Evolutionary conservation across 805 yeast genomes (phyloP).

Genomic region (Kodamaea fukazawae): DNA sequence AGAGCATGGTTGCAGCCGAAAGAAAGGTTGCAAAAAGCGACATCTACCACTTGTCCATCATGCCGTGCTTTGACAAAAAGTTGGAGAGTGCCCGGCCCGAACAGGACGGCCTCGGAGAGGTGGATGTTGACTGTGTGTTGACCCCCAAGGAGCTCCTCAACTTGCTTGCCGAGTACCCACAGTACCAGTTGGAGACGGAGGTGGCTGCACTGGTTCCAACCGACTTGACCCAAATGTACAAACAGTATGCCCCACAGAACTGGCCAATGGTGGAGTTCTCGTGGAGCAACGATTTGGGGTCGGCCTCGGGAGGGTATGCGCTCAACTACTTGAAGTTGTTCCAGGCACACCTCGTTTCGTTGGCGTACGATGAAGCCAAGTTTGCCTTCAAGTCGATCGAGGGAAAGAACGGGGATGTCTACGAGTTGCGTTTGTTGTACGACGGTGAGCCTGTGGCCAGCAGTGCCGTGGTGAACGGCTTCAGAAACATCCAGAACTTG

Average conservation of each 20-base stretch:
- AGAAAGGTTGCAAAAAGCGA: slow-evolving; percentile 29
- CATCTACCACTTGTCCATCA: slow-evolving; percentile 78
- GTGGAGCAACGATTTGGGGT: slow-evolving; percentile 77
- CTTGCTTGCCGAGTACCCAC: slow-evolving; percentile 54
- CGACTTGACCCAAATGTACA: slow-evolving; percentile 20
- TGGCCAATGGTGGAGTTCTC: slow-evolving; percentile 62
- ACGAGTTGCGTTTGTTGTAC: slow-evolving; percentile 60
- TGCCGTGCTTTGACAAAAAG: slow-evolving; percentile 98
- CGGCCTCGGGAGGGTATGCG: slow-evolving; percentile 89
- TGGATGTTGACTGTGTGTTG: slow-evolving; percentile 89
- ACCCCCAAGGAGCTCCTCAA: slow-evolving; percentile 87
- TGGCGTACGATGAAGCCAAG: slow-evolving; percentile 16
- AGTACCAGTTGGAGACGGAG: slow-evolving; percentile 21
- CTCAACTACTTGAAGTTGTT: slow-evolving; percentile 55
- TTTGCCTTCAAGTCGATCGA: slow-evolving; percentile 39
- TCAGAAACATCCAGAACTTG: slow-evolving; percentile 89
- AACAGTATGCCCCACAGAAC: slow-evolving; percentile 46
- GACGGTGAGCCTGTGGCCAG: slow-evolving; percentile 42
- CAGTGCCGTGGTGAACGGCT: slow-evolving; percentile 77
- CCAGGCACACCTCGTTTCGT: slow-evolving; percentile 23
- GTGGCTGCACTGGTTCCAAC: slow-evolving; percentile 25
- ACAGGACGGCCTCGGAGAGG: slow-evolving; percentile 29
- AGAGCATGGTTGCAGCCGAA: slow-evolving; percentile 43
- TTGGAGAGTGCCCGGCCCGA: slow-evolving; percentile 90
- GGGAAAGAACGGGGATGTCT: slow-evolving; percentile 76